Percentiles rank a stretch among this genome's conserved stretches.
Evolutionary conservation across 176 grass and related monocot genomes (phyloP).

Genomic region (Pontederia crassipes): DNA sequence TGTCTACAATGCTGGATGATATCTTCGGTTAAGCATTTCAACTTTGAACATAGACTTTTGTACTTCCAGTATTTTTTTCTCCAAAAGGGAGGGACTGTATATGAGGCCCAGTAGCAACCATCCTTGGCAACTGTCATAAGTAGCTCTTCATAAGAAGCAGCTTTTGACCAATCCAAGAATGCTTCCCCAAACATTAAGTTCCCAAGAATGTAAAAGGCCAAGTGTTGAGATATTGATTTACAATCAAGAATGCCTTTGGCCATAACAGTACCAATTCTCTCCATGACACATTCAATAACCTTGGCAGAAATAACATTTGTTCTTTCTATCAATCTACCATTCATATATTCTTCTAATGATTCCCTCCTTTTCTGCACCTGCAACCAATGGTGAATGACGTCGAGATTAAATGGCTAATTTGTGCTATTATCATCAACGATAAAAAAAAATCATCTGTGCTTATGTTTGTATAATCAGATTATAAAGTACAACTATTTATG

Average conservation of each 20-base stretch:
- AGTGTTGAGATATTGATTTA: conserved; percentile 45
- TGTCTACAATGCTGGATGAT: conserved; percentile 34
- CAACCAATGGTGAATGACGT: conserved; percentile 14
- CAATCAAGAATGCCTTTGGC: conserved; percentile 46
- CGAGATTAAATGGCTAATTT: not conserved
- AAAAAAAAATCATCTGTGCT: too few species aligned
- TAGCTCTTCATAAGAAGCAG: conserved; percentile 59
- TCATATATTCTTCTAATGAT: conserved; percentile 53
- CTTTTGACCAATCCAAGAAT: conserved; percentile 71
- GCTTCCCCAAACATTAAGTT: conserved; percentile 61
- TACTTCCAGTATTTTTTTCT: conserved; percentile 77
- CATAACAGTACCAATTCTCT: conserved; percentile 30
- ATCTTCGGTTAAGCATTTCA: conserved; percentile 53
- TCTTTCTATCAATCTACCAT: conserved; percentile 33
- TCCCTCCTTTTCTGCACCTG: conserved; percentile 73
- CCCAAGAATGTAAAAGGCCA: conserved; percentile 72
- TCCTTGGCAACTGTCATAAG: conserved; percentile 67
- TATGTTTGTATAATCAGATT: too few species aligned
- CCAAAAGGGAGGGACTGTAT: conserved; percentile 65
- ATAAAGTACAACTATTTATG: too few species aligned
- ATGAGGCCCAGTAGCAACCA: conserved; percentile 91
- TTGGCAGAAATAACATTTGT: conserved; percentile 33
- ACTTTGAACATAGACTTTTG: conserved; percentile 28
- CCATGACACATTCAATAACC: conserved; percentile 35
- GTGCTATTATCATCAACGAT: too few species aligned